These are phyloP conservation scores for Dictyostelium intermedium DNA, from an alignment of 78 protist species.

Conservation along the genomic window DNA sequence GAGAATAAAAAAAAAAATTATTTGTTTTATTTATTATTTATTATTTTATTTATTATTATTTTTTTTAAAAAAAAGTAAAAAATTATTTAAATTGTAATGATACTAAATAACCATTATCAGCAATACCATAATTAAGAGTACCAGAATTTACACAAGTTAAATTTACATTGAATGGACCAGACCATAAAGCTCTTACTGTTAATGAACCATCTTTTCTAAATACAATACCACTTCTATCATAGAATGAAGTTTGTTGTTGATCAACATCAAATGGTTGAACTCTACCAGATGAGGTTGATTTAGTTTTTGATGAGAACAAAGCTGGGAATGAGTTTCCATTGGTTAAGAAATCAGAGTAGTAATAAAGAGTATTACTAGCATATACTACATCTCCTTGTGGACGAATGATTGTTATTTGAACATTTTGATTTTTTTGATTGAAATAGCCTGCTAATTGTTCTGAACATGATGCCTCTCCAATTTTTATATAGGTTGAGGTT, in stretches of 20 bases:
- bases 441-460: neutral
- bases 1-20: too few species aligned
- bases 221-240: neutral
- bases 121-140: neutral
- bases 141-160: neutral
- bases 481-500: neutral
- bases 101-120: neutral
- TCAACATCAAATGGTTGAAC: neutral
- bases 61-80: neutral
- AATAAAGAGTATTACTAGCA: neutral
- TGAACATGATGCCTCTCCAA: neutral
- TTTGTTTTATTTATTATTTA: neutral
- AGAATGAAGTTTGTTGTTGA: neutral
- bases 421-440: neutral
- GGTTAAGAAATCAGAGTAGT: neutral
- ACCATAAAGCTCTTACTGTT: neutral
- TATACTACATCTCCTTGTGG: neutral
- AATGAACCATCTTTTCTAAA: neutral
- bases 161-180: neutral
- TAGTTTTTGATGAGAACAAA: neutral
- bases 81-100: neutral
- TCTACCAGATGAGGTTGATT: neutral
- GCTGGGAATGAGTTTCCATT: neutral
- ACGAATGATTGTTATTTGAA: neutral
- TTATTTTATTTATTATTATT: neutral